Evolutionary conservation across 345 rosid genomes (phyloP), one percentile per base, ranked within the genome.

Genomic region (Camelina sativa): DNA sequence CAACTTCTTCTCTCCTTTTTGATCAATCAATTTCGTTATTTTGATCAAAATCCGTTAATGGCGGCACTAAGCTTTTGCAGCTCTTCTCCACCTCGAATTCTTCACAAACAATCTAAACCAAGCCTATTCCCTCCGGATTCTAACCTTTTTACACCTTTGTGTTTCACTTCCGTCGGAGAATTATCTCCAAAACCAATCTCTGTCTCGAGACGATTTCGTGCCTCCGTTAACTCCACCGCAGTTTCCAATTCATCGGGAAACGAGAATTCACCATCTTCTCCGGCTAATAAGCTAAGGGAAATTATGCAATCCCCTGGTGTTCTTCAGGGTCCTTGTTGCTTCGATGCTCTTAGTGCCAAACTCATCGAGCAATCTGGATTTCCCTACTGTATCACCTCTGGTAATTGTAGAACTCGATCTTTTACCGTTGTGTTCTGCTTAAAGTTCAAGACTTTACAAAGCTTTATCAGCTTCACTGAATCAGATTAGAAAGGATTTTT

Each of bases 301-400:
- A 73, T 94, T 51, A 82, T 91, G 53, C 82, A 91, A 37, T 83
- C 76, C 17, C 86, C 97, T 0, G 98, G 97, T 34, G 76, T 88
- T 76, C 96, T 88, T 81, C 97, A 87, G 55, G 96, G 95, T 16
- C 98, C 98, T 0, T 95, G 96, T 64, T 94, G 97, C 75, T 94
- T 87, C 82, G 97, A 94, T 88, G 97, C 91, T 76, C 94, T 94
- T 73, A 90, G 95, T 64, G 97, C 97, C 72, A 85, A 82, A 83
- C 91, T 94, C 47, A 85, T 94, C 47, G 89, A 91, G 71, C 83
- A 79, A 75, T 88, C 96, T 62, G 95, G 89, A 20, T 94, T 94
- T 69, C 82, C 48, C 62, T 94, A 74, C 81, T 86, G 91, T 69
- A 84, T 94, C 83, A 85, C 98, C 41, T 82, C 93, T 72, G 95